Evolutionary conservation across 2,329 filamentous ascomycete genomes (phyloP).

Genomic region (Sarocladium oryzae): DNA sequence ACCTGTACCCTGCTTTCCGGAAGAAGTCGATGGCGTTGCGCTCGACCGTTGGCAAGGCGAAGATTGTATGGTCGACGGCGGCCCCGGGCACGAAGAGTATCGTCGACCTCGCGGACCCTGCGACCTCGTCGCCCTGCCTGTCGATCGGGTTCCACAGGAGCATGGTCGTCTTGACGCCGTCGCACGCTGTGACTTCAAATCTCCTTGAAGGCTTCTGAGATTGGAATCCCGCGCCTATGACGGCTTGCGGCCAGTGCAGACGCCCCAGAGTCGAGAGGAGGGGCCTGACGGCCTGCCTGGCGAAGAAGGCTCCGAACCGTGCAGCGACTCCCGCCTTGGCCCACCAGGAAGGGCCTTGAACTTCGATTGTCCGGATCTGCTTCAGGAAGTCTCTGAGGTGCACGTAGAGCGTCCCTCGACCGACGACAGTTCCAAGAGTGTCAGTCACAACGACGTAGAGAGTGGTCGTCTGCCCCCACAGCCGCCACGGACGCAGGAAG

Average conservation of each 20-base stretch:
- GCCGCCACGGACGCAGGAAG: constrained; percentile 46
- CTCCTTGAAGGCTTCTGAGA: constrained; percentile 27
- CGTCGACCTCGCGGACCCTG: constrained; percentile 29
- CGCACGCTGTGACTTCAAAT: constrained; percentile 40
- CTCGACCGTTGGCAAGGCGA: constrained; percentile 53
- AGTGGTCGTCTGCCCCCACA: constrained; percentile 57
- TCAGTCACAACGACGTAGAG: constrained; percentile 55
- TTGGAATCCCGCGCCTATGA: constrained; percentile 5
- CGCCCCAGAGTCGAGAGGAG: constrained; percentile 16
- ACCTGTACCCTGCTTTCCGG: constrained; percentile 50
- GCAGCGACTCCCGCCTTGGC: neutral
- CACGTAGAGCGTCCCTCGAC: constrained; percentile 54
- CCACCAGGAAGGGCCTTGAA: neutral
- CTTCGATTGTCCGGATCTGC: constrained; percentile 46
- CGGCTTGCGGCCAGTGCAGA: constrained; percentile 15
- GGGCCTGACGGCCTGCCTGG: constrained; percentile 11
- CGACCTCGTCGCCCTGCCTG: constrained; percentile 16
- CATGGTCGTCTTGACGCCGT: constrained; percentile 46
- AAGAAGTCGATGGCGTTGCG: constrained; percentile 59
- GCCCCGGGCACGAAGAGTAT: constrained; percentile 59
- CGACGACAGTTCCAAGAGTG: constrained; percentile 28
- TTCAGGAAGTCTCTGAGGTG: constrained; percentile 45
- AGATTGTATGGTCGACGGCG: constrained; percentile 57
- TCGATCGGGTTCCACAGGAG: constrained; percentile 51
- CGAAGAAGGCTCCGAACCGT: constrained; percentile 1